phyloP scores from a whole-genome alignment of 2,329 filamentous ascomycete species.

The Aspergillus ruber region DNA sequence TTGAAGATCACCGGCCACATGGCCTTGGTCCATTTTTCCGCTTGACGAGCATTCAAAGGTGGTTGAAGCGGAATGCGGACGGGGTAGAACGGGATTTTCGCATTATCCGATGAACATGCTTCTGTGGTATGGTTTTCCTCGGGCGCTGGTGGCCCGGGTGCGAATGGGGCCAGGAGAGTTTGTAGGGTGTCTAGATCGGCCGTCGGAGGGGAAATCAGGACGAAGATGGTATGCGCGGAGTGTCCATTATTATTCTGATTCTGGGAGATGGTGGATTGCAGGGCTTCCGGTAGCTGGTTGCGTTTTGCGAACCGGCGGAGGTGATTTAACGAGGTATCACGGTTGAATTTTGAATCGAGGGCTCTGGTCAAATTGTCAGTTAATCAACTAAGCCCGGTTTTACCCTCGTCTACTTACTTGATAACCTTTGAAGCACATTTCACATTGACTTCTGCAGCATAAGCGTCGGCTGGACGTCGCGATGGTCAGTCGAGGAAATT shows the following conservation, averaged over 20 bases:
- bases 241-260: constrained; percentile 1
- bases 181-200: constrained; percentile 29
- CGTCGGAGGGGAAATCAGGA: constrained; percentile 36
- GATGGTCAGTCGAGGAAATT: constrained; percentile 7
- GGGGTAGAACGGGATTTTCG: constrained; percentile 17
- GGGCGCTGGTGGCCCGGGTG: constrained; percentile 12
- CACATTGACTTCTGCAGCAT: constrained; percentile 39
- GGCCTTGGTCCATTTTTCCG: constrained; percentile 35
- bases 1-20: constrained; percentile 42
- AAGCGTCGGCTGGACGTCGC: constrained; percentile 32
- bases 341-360: constrained; percentile 32
- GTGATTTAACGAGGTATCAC: constrained; percentile 29
- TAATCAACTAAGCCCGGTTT: not conserved
- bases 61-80: constrained; percentile 36
- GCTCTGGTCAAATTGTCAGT: constrained; percentile 19
- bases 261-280: constrained; percentile 19
- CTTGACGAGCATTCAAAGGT: constrained; percentile 34
- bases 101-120: not conserved
- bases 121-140: not conserved
- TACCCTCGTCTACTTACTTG: constrained; percentile 25
- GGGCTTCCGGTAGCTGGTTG: constrained; percentile 25
- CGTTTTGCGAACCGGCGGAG: constrained; percentile 37
- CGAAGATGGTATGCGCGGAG: constrained; percentile 31
- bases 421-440: constrained; percentile 39
- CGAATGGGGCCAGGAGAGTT: constrained; percentile 33